Evolutionary conservation across 2,329 filamentous ascomycete genomes (phyloP).

Genomic region (Fusarium palustre): DNA sequence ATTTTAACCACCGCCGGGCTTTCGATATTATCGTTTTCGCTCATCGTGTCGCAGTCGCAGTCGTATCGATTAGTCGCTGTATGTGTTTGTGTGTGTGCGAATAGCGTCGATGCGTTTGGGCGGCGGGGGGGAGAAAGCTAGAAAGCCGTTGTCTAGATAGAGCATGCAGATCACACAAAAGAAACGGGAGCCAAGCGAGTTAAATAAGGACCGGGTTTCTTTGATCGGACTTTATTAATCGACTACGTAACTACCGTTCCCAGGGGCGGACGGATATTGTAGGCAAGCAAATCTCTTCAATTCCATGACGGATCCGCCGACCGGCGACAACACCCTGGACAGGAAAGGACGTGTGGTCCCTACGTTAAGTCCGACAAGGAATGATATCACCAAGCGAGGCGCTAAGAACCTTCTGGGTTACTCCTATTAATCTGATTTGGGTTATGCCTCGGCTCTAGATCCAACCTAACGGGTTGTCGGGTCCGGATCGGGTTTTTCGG

Average conservation of each 20-base stretch:
- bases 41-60: slow-evolving; percentile 16
- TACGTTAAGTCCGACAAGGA: slow-evolving; percentile 8
- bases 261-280: not conserved
- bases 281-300: slow-evolving; percentile 22
- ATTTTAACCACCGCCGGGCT: slow-evolving; percentile 31
- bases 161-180: slow-evolving; percentile 9
- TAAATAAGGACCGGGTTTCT: slow-evolving; percentile 20
- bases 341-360: slow-evolving; percentile 21
- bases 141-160: slow-evolving; percentile 1
- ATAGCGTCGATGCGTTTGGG: slow-evolving; percentile 5
- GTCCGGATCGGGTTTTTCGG: slow-evolving; percentile 36
- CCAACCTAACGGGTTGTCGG: slow-evolving; percentile 12
- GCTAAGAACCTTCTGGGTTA: slow-evolving; percentile 18
- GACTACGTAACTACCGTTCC: slow-evolving; percentile 10
- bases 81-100: not conserved
- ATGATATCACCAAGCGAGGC: slow-evolving; percentile 29
- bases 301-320: slow-evolving; percentile 32
- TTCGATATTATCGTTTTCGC: slow-evolving; percentile 32
- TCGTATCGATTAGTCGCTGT: slow-evolving; percentile 13
- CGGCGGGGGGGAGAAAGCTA: not conserved
- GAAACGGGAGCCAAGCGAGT: slow-evolving; percentile 16
- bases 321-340: slow-evolving; percentile 6
- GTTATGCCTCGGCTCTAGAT: slow-evolving; percentile 27
- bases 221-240: slow-evolving; percentile 14
- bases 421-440: not conserved